A percentile compares a stretch with the other conserved stretches of the same genome.
phyloP scores from a whole-genome alignment of 306 rosid species.

The Castanea crenata region DNA sequence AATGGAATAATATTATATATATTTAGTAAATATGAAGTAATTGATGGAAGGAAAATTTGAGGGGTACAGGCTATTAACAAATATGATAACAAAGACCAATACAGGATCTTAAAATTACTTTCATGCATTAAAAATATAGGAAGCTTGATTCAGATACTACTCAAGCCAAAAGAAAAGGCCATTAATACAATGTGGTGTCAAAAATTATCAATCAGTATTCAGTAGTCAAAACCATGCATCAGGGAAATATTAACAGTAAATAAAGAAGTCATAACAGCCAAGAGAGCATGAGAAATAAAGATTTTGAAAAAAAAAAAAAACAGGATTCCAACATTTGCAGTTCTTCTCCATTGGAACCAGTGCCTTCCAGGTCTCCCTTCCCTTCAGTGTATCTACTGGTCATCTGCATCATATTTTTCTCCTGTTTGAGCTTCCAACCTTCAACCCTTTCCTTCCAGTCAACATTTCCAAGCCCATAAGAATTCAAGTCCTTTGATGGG shows the following conservation, averaged over 20 bases:
- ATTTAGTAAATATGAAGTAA: background rate
- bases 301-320: background rate
- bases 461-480: conserved; percentile 96
- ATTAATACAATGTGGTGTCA: background rate
- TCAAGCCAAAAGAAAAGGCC: background rate
- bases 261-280: background rate
- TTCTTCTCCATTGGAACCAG: conserved; percentile 98
- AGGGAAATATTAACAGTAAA: background rate
- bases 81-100: background rate
- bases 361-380: conserved; percentile 95
- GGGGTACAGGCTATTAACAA: background rate
- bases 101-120: background rate
- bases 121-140: background rate
- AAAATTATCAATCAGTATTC: background rate
- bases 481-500: conserved; percentile 91
- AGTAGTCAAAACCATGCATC: background rate
- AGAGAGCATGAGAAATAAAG: conserved; percentile 1
- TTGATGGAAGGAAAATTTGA: background rate
- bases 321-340: conserved; percentile 69
- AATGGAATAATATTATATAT: background rate
- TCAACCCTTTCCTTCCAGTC: conserved; percentile 99
- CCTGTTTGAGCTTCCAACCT: conserved; percentile 98
- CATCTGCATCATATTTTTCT: conserved; percentile 72
- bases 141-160: background rate
- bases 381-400: conserved; percentile 78